A percentile compares a stretch with the other conserved stretches of the same genome.
Conservation (phyloP, 108 stramenopile genomes). For the Fragilaria crotonensis region DNA sequence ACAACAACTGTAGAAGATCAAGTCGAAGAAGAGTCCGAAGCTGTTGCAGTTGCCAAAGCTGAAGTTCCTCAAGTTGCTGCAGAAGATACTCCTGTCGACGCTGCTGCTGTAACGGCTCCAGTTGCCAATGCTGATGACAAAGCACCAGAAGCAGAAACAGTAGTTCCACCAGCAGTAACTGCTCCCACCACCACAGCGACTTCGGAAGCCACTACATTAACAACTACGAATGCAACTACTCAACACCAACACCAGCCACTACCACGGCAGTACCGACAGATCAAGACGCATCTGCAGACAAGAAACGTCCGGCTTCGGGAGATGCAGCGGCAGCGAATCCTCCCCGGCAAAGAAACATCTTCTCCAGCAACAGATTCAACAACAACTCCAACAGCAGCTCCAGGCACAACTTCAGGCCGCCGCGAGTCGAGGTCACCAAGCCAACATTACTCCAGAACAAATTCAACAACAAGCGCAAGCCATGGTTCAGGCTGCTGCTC, state of each 20-base stretch:
- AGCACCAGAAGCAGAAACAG: too few relatives aligned
- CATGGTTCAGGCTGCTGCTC: constrained; percentile 84
- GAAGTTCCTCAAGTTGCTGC: background rate
- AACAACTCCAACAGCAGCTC: constrained; percentile 71
- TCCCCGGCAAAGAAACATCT: constrained; percentile 30
- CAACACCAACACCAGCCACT: background rate
- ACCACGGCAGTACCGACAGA: background rate
- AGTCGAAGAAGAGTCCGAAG: too few relatives aligned
- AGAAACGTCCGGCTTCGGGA: constrained; percentile 7
- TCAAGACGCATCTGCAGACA: constrained; percentile 2
- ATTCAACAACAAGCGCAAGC: constrained; percentile 86
- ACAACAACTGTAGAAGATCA: too few relatives aligned
- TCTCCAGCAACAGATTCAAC: constrained; percentile 78
- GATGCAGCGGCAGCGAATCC: background rate
- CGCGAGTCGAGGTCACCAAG: constrained; percentile 78
- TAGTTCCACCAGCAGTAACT: background rate
- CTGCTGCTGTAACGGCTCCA: background rate
- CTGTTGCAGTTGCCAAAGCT: background rate
- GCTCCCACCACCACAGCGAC: background rate
- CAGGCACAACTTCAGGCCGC: constrained; percentile 79
- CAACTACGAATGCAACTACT: too few relatives aligned
- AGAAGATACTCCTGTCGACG: constrained; percentile 5
- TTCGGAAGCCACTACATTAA: background rate
- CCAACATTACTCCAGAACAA: constrained; percentile 81
- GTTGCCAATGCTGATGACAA: background rate